phyloP scores from a whole-genome alignment of 352 stramenopile genomes.

The Globisporangium camurandrum region DNA sequence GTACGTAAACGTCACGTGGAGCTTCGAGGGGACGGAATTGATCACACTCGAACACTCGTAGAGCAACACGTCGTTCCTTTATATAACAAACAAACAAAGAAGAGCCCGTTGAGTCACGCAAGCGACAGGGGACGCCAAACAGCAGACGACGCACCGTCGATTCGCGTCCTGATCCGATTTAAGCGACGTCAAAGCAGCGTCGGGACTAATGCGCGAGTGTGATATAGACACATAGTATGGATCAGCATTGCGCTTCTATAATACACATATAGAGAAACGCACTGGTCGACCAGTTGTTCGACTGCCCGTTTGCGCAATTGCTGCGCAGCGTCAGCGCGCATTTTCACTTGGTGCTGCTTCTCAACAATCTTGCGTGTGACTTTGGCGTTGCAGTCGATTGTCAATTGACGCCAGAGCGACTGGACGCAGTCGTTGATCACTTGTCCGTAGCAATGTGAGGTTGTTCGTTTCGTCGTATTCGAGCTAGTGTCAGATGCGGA shows the following conservation, averaged over 20 bases:
- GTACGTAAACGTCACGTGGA: conserved; percentile 76
- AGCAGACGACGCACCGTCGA: background rate
- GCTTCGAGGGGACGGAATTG: conserved; percentile 57
- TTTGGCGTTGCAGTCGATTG: conserved; percentile 43
- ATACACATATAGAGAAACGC: conserved; percentile 13
- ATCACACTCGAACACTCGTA: conserved; percentile 75
- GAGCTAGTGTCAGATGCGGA: background rate
- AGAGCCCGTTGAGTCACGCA: no score
- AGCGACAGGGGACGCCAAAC: background rate
- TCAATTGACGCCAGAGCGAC: conserved; percentile 48
- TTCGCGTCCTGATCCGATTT: conserved; percentile 22
- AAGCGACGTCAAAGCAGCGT: conserved; percentile 37
- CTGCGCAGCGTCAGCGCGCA: conserved; percentile 51
- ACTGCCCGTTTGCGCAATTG: conserved; percentile 50
- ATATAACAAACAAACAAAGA: background rate
- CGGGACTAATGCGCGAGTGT: conserved; percentile 25
- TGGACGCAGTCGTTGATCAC: conserved; percentile 65
- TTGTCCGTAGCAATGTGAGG: conserved; percentile 48
- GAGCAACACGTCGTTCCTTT: conserved; percentile 61
- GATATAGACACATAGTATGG: background rate
- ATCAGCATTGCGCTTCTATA: background rate
- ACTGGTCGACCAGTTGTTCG: conserved; percentile 54
- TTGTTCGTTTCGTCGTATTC: background rate
- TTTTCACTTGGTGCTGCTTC: conserved; percentile 64
- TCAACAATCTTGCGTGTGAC: conserved; percentile 71